Base-by-base conservation (phyloP, 768 basidiomycete genomes). In the Leccinum olivaceopallidum region DNA sequence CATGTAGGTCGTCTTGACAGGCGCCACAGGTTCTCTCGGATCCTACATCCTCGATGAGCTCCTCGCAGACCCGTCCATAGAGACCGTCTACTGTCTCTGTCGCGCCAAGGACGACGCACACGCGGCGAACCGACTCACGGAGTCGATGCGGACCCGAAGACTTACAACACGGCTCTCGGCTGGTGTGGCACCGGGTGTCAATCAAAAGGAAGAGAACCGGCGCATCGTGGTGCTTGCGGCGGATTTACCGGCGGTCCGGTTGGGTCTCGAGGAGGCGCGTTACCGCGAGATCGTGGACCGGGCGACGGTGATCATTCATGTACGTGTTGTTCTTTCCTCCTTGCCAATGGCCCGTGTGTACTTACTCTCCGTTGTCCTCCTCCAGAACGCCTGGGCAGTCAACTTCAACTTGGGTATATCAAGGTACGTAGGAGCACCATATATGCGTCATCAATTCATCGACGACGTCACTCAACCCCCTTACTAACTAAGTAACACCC, bases 351-450 rank as follows among this genome's bases (percentile, higher is more conserved):
- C n/a, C n/a, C 42, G 10, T 44, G n/a, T 44, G 37, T n/a, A 44
- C 5, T 44, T 44, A n/a, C 42, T 44, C 20, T 36, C 28, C 18
- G 39, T 42, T 8, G 18, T 32, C 14, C 20, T 28, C 18, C 32
- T 53, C 34, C 55, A 81, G 81, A 83, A 80, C 55, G 83, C 82
- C 9, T 85, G 84, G 84, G 78, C 80, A 1, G 84, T 85, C 58
- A 85, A 85, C 67, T 85, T 85, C 62, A 78, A 76, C 55, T 70
- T 84, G 42, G 72, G 71, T 9, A 70, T 71, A 22, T 64, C 68
- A 6, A 71, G 72, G 70, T 60, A 53, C 5, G 60, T 53, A 37
- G 20, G 26, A 32, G 3, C 8, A 12, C 26, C n/a, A 47, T 6
- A 47, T 20, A 22, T 47, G 20, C 20, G 20, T 20, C 20, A 6